phyloP scores from a whole-genome alignment of 768 basidiomycete species.

The Leucosporidium scottii region DNA sequence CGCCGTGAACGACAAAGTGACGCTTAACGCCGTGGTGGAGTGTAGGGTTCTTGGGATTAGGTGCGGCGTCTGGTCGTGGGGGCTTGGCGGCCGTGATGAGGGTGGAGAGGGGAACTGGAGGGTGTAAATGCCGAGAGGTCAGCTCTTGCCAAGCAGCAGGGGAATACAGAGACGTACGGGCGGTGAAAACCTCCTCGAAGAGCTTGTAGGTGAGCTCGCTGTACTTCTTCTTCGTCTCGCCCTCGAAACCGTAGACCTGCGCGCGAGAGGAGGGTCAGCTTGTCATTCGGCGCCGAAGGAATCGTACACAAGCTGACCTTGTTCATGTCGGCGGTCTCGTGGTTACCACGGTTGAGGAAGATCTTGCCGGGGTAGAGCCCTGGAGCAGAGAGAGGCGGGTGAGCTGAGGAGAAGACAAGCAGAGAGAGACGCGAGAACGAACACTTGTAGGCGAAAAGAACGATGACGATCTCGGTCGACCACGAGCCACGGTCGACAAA shows the following conservation, averaged over 20 bases:
- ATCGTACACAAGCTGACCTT: constrained; percentile 42
- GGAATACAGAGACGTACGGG: constrained; percentile 47
- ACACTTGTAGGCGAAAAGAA: constrained; percentile 94
- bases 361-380: constrained; percentile 86
- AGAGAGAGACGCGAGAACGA: constrained; percentile 36
- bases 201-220: constrained; percentile 50
- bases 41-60: constrained; percentile 51
- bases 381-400: constrained; percentile 37
- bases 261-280: constrained; percentile 20
- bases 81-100: constrained; percentile 66
- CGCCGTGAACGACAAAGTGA: constrained; percentile 83
- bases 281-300: background rate
- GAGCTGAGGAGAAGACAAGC: background rate
- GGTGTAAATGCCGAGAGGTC: background rate
- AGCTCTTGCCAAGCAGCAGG: background rate
- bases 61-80: constrained; percentile 46
- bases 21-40: constrained; percentile 79
- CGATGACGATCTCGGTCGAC: constrained; percentile 86
- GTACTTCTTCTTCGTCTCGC: constrained; percentile 93
- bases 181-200: constrained; percentile 88
- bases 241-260: constrained; percentile 81
- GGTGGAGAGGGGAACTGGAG: constrained; percentile 80
- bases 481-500: constrained; percentile 96
- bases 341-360: constrained; percentile 93
- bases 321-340: constrained; percentile 97